Base-by-base conservation (phyloP, 1,284 basidiomycete species). In the Volvariella volvacea region DNA sequence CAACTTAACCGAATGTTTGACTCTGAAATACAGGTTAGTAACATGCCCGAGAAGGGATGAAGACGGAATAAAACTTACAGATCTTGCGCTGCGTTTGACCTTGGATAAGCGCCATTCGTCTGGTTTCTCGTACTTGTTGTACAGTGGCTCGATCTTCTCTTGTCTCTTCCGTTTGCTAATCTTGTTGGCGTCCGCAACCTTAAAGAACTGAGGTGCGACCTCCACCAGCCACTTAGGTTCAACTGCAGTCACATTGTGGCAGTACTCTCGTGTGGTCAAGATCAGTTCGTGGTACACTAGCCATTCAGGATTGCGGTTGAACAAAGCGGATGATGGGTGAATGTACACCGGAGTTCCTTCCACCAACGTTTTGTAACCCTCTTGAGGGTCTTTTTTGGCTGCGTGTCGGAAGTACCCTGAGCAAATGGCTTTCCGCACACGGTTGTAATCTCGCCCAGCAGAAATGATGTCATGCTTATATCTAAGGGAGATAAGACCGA, bases 211-310 rank as follows among this genome's bases (percentile, higher is more conserved):
- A 6, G 95, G 95, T 9, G 96, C 95, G 17, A 97, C 94, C 61
- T 99, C 95, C 4, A 95, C 90, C 12, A 99, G 78, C 96, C 96
- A 99, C 66, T 97, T 96, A 1, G 96, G 94, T 62, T 99, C 96
- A 48, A 99, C 83, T 1, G 92, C 91, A 1, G 92, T 97, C 21
- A 94, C 92, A 55, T 94, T 94, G 61, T 93, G 91, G 72, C 93
- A 96, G 64, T 98, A 98, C 65, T 97, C 94, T 50, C 84, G 76
- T 16, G 78, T 80, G 8, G 78, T 80, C 42, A 81, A 62, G 15
- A 80, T 72, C 49, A 80, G 53, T 56, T 80, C 78, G 48, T 80
- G 78, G 56, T 80, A 80, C 19, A 80, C 73, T 28, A 80, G 55
- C 78, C 78, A 80, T 55, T 80, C 78, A 0, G 78, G 78, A 43